Conservation (phyloP, 805 yeast genomes). For the Saccharomycopsis sp. region DNA sequence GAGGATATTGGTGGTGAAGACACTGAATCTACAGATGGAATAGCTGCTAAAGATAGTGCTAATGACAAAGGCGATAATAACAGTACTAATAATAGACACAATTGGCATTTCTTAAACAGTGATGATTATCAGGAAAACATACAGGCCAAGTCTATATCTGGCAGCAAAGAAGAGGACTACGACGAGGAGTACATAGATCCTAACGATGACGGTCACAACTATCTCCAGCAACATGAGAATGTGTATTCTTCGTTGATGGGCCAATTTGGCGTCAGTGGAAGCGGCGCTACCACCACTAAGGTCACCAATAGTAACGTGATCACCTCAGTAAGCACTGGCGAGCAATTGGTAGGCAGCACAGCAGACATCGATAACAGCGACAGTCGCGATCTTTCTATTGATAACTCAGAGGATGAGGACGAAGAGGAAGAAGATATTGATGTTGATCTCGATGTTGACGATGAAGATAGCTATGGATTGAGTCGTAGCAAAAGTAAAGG, state of each 20-base stretch:
- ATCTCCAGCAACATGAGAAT: conserved; percentile 47
- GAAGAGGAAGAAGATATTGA: conserved; percentile 23
- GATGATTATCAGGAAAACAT: conserved; percentile 12
- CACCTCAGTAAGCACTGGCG: no score
- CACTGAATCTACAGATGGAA: conserved; percentile 21
- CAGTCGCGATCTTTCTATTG: background rate
- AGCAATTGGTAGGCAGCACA: conserved; percentile 19
- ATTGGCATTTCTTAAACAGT: conserved; percentile 17
- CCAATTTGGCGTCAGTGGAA: conserved; percentile 22
- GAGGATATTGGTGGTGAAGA: conserved; percentile 14
- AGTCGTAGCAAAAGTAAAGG: conserved; percentile 33
- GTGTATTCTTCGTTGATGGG: conserved; percentile 37
- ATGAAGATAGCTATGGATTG: conserved; percentile 29
- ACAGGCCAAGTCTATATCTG: background rate
- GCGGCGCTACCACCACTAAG: no score
- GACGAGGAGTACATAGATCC: conserved; percentile 75
- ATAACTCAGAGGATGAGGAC: conserved; percentile 22
- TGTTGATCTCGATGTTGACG: conserved; percentile 30
- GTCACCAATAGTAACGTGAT: no score
- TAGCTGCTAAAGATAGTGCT: conserved; percentile 22
- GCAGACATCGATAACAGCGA: background rate
- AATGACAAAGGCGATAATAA: conserved; percentile 27
- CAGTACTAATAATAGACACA: conserved; percentile 5
- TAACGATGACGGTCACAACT: conserved; percentile 74
- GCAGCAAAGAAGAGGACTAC: conserved; percentile 32